These are phyloP conservation scores for Calonectria multiphialidica DNA, from an alignment of 2,329 filamentous ascomycete genomes.

Conservation along the genomic window DNA sequence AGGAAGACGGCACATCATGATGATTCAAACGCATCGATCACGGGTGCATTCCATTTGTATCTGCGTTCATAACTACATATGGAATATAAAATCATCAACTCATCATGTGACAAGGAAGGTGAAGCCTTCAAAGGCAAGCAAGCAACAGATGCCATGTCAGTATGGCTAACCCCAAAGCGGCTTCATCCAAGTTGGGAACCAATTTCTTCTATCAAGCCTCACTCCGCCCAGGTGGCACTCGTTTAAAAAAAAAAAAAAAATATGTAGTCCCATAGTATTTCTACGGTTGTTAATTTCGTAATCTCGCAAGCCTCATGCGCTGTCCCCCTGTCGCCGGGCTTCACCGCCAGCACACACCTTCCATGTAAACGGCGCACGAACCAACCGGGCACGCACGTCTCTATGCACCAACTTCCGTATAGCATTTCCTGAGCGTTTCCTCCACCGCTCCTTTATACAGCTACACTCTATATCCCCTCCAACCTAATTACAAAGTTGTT, in stretches of 20 bases:
- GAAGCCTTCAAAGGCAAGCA: too few species aligned
- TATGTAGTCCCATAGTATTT: background rate
- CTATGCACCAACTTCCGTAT: background rate
- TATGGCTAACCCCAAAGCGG: background rate
- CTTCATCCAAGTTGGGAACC: background rate
- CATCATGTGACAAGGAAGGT: too few species aligned
- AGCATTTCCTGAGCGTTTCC: background rate
- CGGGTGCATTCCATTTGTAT: too few species aligned
- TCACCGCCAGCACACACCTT: background rate
- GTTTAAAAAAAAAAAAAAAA: background rate
- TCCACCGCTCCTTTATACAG: background rate
- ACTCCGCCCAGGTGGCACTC: background rate
- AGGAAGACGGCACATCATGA: too few species aligned
- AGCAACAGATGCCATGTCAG: background rate
- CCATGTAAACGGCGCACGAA: background rate
- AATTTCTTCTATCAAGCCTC: background rate
- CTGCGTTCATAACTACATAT: too few species aligned
- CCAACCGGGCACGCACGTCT: background rate
- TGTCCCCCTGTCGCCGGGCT: background rate
- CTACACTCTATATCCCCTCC: background rate
- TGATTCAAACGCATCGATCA: too few species aligned
- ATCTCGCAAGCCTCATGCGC: background rate
- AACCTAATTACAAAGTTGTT: conserved; percentile 17
- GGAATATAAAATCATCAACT: too few species aligned
- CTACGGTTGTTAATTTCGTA: background rate